Percentiles rank a stretch among this genome's conserved stretches.
These are phyloP conservation scores for Gossypium schwendimanii DNA, from an alignment of 441 rosid species.

Conservation along the genomic window DNA sequence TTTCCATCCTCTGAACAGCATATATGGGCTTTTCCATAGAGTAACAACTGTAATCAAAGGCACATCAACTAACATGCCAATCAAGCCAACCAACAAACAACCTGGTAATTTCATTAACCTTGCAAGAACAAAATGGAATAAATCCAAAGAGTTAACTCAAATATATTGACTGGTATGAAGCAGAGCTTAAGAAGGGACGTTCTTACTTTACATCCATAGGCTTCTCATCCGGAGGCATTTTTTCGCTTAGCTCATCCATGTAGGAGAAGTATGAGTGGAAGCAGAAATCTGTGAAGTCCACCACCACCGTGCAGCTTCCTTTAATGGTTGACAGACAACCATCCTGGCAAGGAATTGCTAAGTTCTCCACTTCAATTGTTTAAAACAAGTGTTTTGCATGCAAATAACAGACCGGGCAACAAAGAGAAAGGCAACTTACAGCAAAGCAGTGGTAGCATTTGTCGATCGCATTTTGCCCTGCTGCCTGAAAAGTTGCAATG, in stretches of 20 bases:
- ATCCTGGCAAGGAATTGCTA: conserved; percentile 32
- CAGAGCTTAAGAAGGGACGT: neutral
- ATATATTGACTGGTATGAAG: neutral
- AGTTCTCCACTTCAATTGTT: neutral
- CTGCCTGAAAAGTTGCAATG: conserved; percentile 68
- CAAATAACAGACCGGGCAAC: neutral
- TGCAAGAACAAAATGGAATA: conserved; percentile 11
- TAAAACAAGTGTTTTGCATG: neutral
- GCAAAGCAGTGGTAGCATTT: conserved; percentile 69
- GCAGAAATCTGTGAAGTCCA: conserved; percentile 72
- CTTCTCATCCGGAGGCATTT: conserved; percentile 37
- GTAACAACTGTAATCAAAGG: conserved; percentile 55
- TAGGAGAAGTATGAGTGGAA: conserved; percentile 83
- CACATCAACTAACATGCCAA: conserved; percentile 59
- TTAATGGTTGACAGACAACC: conserved; percentile 55
- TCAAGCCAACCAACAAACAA: conserved; percentile 49
- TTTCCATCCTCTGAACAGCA: conserved; percentile 84
- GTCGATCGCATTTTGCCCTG: conserved; percentile 48
- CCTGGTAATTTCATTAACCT: conserved; percentile 62
- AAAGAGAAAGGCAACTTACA: conserved; percentile 28
- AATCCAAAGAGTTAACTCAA: neutral
- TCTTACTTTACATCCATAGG: conserved; percentile 57
- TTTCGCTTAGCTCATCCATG: conserved; percentile 76
- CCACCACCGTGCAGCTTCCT: conserved; percentile 65
- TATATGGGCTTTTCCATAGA: conserved; percentile 74